These are phyloP conservation scores for Ceratobasidium sp. DNA, from an alignment of 1,284 basidiomycete species.

Conservation along the genomic window DNA sequence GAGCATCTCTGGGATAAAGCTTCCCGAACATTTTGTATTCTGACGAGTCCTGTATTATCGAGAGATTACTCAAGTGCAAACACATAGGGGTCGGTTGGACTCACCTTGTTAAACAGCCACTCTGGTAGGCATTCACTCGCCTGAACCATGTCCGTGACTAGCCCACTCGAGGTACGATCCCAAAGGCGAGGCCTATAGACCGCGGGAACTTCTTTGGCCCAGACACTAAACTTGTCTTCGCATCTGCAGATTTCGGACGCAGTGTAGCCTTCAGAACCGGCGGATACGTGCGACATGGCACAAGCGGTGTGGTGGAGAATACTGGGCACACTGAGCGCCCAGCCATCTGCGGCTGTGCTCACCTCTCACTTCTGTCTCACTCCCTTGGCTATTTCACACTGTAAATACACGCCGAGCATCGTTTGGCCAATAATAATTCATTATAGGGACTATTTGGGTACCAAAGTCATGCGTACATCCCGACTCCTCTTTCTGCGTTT, in stretches of 20 bases:
- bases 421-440: too few species aligned
- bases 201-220: not conserved
- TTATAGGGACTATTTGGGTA: too few species aligned
- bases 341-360: too few species aligned
- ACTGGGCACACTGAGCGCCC: too few species aligned
- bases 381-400: too few species aligned
- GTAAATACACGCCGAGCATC: too few species aligned
- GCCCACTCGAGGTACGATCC: not conserved
- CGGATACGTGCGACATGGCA: not conserved
- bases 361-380: too few species aligned
- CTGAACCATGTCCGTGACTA: not conserved
- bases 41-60: not conserved
- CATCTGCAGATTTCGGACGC: not conserved
- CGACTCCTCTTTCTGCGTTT: too few species aligned
- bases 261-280: not conserved
- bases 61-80: not conserved
- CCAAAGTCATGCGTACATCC: too few species aligned
- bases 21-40: not conserved
- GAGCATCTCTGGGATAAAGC: not conserved
- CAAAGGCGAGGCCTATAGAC: not conserved
- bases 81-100: not conserved
- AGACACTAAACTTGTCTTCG: not conserved
- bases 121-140: not conserved
- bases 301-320: not conserved
- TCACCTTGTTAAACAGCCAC: not conserved